Evolutionary conservation across 148 eudicot genomes (phyloP).

Genomic region (Camellia granthamiana): DNA sequence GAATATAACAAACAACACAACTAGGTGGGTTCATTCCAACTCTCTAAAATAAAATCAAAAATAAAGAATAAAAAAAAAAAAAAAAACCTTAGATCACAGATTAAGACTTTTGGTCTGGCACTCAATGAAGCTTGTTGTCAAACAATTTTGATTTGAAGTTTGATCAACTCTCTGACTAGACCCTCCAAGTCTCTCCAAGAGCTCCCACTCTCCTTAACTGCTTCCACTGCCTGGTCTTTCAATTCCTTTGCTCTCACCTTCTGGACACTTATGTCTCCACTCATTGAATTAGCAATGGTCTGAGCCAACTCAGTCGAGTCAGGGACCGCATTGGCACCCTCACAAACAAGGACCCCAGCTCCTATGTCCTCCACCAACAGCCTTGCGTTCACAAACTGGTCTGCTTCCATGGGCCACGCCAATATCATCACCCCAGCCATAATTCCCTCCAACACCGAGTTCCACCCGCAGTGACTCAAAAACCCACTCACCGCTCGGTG

Average conservation of each 20-base stretch:
- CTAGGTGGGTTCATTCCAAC: no score
- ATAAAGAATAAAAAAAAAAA: no score
- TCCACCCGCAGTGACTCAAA: slow-evolving; percentile 71
- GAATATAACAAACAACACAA: no score
- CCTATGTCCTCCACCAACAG: slow-evolving; percentile 47
- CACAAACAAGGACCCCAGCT: slow-evolving; percentile 36
- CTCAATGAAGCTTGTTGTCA: neutral
- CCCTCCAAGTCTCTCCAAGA: slow-evolving; percentile 34
- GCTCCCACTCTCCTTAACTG: slow-evolving; percentile 38
- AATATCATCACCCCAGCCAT: slow-evolving; percentile 51
- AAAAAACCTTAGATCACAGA: no score
- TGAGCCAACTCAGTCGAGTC: slow-evolving; percentile 40
- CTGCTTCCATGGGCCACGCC: slow-evolving; percentile 77
- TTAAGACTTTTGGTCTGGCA: neutral
- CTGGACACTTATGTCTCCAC: slow-evolving; percentile 16
- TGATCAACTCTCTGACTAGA: slow-evolving; percentile 34
- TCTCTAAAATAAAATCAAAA: no score
- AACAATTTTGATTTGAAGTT: slow-evolving; percentile 7
- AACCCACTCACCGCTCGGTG: slow-evolving; percentile 58
- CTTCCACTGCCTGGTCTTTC: slow-evolving; percentile 40
- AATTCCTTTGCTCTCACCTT: slow-evolving; percentile 39
- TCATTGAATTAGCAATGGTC: slow-evolving; percentile 33
- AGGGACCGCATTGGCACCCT: slow-evolving; percentile 50
- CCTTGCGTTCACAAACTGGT: slow-evolving; percentile 52
- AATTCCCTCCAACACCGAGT: slow-evolving; percentile 56